Percentiles rank a stretch among this genome's conserved stretches.
phyloP scores from a whole-genome alignment of 176 grass and related monocot species.

The Avena atlantica region DNA sequence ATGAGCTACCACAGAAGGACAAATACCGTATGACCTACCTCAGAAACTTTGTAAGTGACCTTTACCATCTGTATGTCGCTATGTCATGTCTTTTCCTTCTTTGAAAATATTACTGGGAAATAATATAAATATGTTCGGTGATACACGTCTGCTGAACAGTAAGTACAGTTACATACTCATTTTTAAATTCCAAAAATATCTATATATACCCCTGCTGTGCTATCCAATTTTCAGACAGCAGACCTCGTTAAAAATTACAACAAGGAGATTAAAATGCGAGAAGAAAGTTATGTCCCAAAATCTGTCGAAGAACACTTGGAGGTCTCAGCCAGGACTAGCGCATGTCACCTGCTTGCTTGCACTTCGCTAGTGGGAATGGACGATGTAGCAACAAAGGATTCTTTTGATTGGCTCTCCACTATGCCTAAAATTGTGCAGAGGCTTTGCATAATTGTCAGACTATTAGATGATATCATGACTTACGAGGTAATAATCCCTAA shows the following conservation, averaged over 20 bases:
- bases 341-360: slow-evolving; percentile 10
- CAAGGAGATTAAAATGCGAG: slow-evolving; percentile 15
- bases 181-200: neutral
- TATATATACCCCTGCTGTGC: no score
- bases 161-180: neutral
- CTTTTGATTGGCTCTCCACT: slow-evolving; percentile 22
- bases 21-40: slow-evolving; percentile 31
- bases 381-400: neutral
- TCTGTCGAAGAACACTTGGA: neutral
- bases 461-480: slow-evolving; percentile 22
- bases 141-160: neutral
- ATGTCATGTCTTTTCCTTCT: neutral
- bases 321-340: neutral
- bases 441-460: slow-evolving; percentile 10
- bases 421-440: neutral
- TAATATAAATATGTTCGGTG: neutral
- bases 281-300: neutral
- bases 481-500: neutral
- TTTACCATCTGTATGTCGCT: neutral
- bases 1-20: neutral
- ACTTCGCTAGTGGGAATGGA: slow-evolving; percentile 2
- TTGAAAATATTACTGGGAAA: neutral
- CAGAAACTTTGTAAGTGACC: slow-evolving; percentile 4
- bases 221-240: neutral
- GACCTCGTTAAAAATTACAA: neutral